phyloP scores from a whole-genome alignment of 768 basidiomycete species.

The Xanthoconium purpureum region DNA sequence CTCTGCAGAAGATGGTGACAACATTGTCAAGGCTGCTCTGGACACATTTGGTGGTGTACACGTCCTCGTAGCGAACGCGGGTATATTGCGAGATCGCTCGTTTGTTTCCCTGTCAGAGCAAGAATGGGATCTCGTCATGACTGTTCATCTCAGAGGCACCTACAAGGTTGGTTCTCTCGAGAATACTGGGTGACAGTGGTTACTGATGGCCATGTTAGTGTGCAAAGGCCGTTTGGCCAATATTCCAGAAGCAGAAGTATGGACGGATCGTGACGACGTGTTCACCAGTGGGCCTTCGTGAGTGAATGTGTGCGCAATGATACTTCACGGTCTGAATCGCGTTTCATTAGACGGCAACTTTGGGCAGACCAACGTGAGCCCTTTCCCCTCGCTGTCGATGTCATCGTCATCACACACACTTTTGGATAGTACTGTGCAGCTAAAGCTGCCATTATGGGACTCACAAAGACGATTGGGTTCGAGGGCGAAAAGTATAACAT shows the following conservation, averaged over 20 bases:
- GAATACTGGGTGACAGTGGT: not conserved
- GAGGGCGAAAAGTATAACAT: constrained; percentile 94
- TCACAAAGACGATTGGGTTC: constrained; percentile 86
- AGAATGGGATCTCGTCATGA: constrained; percentile 93
- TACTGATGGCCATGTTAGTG: constrained; percentile 49
- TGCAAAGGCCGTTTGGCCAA: constrained; percentile 91
- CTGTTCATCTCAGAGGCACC: constrained; percentile 87
- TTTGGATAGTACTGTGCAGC: constrained; percentile 76
- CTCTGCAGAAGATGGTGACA: constrained; percentile 90
- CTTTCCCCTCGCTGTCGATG: not conserved
- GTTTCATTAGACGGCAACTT: constrained; percentile 79
- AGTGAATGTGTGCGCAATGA: constrained; percentile 29
- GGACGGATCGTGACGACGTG: constrained; percentile 94
- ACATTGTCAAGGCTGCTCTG: constrained; percentile 81
- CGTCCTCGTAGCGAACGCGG: constrained; percentile 88
- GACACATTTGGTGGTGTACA: constrained; percentile 88
- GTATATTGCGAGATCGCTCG: constrained; percentile 90
- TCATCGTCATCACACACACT: not conserved
- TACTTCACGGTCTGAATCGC: not conserved
- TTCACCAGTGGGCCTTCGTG: constrained; percentile 90
- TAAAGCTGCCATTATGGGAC: constrained; percentile 86
- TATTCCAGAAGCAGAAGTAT: constrained; percentile 95
- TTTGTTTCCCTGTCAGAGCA: constrained; percentile 85
- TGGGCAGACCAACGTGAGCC: constrained; percentile 81
- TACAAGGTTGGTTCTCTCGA: constrained; percentile 58